phyloP scores from a whole-genome alignment of 805 yeast genomes.

The Metschnikowia peoriensis region DNA sequence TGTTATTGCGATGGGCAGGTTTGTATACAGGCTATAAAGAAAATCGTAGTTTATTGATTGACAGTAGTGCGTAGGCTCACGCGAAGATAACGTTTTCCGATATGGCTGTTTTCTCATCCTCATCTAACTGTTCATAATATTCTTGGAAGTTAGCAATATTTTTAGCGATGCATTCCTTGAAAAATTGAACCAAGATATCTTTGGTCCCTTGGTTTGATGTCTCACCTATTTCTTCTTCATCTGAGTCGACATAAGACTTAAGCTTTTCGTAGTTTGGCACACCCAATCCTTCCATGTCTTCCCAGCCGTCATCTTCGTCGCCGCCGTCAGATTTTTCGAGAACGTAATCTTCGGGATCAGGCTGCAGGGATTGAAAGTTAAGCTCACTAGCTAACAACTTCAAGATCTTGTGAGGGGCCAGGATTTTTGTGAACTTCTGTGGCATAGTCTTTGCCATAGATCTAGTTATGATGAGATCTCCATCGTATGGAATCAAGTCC shows the following conservation, averaged over 20 bases:
- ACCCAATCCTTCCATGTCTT: constrained; percentile 68
- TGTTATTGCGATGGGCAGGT: neutral
- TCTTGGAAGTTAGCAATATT: constrained; percentile 51
- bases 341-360: constrained; percentile 39
- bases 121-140: constrained; percentile 48
- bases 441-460: constrained; percentile 74
- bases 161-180: constrained; percentile 52
- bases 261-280: constrained; percentile 62
- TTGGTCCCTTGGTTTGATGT: constrained; percentile 35
- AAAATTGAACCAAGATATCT: constrained; percentile 47
- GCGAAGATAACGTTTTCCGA: constrained; percentile 48
- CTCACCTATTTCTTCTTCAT: constrained; percentile 29
- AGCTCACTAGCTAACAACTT: constrained; percentile 71
- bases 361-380: constrained; percentile 57
- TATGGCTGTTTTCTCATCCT: constrained; percentile 52
- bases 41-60: too few relatives aligned
- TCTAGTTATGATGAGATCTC: constrained; percentile 75
- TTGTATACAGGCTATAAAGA: neutral
- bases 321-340: constrained; percentile 30
- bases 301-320: constrained; percentile 58
- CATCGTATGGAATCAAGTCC: constrained; percentile 61
- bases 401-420: constrained; percentile 70
- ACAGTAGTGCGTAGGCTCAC: neutral
- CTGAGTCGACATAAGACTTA: constrained; percentile 52
- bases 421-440: constrained; percentile 57